Evolutionary conservation across 768 basidiomycete species (phyloP).

Genomic region (Pulveroboletus sp.): DNA sequence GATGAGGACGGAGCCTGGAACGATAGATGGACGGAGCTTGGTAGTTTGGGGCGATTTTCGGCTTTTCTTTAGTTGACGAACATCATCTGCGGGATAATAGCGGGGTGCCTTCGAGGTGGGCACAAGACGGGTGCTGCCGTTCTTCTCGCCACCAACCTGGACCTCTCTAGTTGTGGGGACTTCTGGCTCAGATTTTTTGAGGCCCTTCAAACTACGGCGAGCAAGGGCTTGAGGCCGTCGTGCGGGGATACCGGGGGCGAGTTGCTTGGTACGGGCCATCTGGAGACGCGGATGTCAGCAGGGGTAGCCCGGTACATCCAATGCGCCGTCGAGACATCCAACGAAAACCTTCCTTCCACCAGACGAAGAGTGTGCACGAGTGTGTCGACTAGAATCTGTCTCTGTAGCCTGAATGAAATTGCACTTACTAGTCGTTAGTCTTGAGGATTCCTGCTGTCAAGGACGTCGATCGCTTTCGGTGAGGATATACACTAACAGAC

Average conservation of each 20-base stretch:
- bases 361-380: neutral
- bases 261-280: constrained; percentile 87
- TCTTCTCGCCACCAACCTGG: constrained; percentile 83
- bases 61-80: constrained; percentile 84
- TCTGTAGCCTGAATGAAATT: constrained; percentile 17
- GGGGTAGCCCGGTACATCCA: constrained; percentile 32
- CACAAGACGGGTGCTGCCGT: constrained; percentile 82
- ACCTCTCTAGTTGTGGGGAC: constrained; percentile 68
- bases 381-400: neutral
- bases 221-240: constrained; percentile 79
- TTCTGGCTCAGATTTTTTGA: constrained; percentile 70
- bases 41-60: constrained; percentile 82
- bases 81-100: constrained; percentile 95
- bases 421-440: constrained; percentile 39
- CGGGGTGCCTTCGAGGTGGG: constrained; percentile 82
- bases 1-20: constrained; percentile 92
- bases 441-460: constrained; percentile 38
- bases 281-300: constrained; percentile 30
- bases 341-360: constrained; percentile 13
- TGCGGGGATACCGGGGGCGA: constrained; percentile 74
- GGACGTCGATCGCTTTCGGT: constrained; percentile 23
- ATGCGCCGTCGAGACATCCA: constrained; percentile 31
- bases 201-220: constrained; percentile 79
- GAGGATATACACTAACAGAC: constrained; percentile 10
- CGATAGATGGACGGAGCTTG: constrained; percentile 80